A percentile compares a stretch with the other conserved stretches of the same genome.
phyloP scores from a whole-genome alignment of 2,329 filamentous ascomycete species.

The Westerdykella sp. region DNA sequence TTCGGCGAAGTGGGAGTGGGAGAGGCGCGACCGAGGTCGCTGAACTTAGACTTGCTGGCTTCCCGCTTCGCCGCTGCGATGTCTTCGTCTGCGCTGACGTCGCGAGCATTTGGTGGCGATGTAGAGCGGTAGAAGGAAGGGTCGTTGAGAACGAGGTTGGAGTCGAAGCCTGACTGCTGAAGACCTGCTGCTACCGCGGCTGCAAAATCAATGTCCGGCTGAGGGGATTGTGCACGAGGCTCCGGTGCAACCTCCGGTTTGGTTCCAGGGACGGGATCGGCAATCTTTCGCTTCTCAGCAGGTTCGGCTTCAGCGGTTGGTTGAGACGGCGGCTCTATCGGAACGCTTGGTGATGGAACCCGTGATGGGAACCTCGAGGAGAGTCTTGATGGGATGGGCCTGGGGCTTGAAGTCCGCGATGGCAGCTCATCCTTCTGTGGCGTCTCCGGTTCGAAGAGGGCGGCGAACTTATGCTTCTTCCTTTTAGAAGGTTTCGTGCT shows the following conservation, averaged over 20 bases:
- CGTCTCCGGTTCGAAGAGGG: slow-evolving; percentile 26
- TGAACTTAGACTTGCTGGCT: slow-evolving; percentile 28
- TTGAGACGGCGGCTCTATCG: neutral
- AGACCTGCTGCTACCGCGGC: slow-evolving; percentile 44
- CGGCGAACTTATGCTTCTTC: slow-evolving; percentile 33
- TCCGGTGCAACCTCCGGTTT: neutral
- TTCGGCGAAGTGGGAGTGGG: slow-evolving; percentile 26
- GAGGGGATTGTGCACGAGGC: slow-evolving; percentile 15
- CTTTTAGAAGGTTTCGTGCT: slow-evolving; percentile 30
- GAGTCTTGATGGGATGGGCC: slow-evolving; percentile 13
- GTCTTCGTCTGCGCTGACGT: slow-evolving; percentile 30
- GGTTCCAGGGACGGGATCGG: neutral
- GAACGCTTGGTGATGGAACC: too few species aligned
- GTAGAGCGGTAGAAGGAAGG: slow-evolving; percentile 30
- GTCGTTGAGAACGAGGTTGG: slow-evolving; percentile 41
- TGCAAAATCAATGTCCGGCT: slow-evolving; percentile 42
- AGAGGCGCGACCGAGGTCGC: slow-evolving; percentile 23
- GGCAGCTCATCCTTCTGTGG: slow-evolving; percentile 4
- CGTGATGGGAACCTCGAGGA: neutral
- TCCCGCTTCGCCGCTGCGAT: slow-evolving; percentile 23
- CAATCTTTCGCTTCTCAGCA: too few species aligned
- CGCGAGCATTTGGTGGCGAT: slow-evolving; percentile 20
- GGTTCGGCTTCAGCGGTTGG: neutral
- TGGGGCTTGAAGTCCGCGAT: slow-evolving; percentile 4
- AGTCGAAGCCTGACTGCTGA: slow-evolving; percentile 43